Base-by-base conservation (phyloP, 768 basidiomycete genomes). In the Chlorophyllum brunneum region DNA sequence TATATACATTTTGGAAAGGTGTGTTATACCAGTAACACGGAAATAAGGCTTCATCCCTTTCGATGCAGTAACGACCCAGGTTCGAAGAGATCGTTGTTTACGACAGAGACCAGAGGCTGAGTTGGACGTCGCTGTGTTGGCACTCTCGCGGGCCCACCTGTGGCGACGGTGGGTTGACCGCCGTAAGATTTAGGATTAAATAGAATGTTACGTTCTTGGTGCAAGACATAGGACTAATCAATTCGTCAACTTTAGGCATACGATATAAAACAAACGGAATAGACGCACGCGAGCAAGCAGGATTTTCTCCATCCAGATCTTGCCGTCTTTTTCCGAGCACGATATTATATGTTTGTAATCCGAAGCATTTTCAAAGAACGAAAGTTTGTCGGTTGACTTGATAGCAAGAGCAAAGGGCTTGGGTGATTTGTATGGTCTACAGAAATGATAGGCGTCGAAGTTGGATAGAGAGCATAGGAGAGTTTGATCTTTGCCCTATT, bases 261-360 rank as follows among this genome's bases (percentile, higher is more conserved):
- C 13, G 43, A 8, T 1, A 41, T 26, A 4, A 31, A 27, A 53
- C 40, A 33, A 18, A 51, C 11, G 31, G 18, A 27, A 9, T 33
- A 26, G 41, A 73, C 89, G 64, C 66, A 93, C 92, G 46, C 92
- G 81, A 48, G 92, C 91, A 49, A 94, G 70, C 15, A 92, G 76
- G 38, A 94, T 83, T 59, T 74, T 81, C 68, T 92, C 82, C 64
- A 92, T 72, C 92, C 92, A 95, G 30, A 72, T 70, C 56, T 79
- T 76, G 33, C 89, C 88, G 42, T 92, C 88, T 33, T 73, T 78
- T 60, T 83, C 80, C 37, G 82, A 79, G 57, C 88, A 88, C 24
- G 85, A 85, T 63, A 98, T 93, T 42, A 86, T 73, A 63, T 97
- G 93, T 50, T 92, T 65, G 68, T 95, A 98, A 61, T 98, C 94